Evolutionary conservation across 2,329 filamentous ascomycete species (phyloP), one percentile per base, ranked within the genome.

Genomic region (Ascosphaera pollenicola): DNA sequence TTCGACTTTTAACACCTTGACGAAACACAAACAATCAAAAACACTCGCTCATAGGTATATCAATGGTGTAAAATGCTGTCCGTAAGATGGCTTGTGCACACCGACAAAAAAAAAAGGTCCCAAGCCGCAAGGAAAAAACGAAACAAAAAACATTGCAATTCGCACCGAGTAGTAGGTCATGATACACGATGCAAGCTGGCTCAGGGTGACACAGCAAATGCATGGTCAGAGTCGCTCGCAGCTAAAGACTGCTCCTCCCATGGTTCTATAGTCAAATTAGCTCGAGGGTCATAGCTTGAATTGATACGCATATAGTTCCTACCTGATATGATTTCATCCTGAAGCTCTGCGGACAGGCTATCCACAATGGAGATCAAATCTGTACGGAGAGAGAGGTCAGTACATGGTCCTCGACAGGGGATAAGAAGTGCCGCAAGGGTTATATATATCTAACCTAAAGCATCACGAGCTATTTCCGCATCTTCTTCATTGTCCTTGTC

Each of bases 221-320:
- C 57, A 45, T 57, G 48, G 21, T 61, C 58, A 2, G 58, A 60
- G 43, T 60, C 58, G 40, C 55, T 60, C 35, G 51, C 54, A 43
- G 60, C 49, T 36, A 50, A 49, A 16, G 58, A 61, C 37, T 59
- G 54, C 39, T 57, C 55, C 38, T 60, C 58, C 58, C 58, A 61
- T 42, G 56, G 54, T 43, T 61, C 58, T 48, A 53, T 59, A 46
- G 51, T 49, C 39, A 55, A 45, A 46, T 61, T 54, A 53, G 56
- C 58, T 41, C 52, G 56, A n/a, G n/a, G n/a, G n/a, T n/a, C n/a
- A n/a, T n/a, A n/a, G n/a, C n/a, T n/a, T n/a, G n/a, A 35, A 36
- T 18, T 13, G n/a, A 37, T 10, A 21, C 15, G 10, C 17, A 10
- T 11, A 8, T 42, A 36, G 26, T 39, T 17, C 53, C 41, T 53